Conservation (phyloP, 73 alveolate genomes). For the Paramecium octaurelia region DNA sequence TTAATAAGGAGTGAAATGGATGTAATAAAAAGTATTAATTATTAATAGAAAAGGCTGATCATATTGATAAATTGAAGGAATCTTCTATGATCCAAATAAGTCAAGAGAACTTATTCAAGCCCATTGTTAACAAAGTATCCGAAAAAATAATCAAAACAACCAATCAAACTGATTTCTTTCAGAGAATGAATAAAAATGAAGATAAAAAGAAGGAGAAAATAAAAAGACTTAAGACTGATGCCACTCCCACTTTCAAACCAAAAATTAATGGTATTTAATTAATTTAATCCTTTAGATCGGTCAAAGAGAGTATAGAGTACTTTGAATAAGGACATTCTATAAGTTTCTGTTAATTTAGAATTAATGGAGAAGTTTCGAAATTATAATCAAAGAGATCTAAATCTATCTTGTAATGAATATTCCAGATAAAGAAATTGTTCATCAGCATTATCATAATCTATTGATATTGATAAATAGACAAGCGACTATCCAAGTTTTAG, state of each 20-base stretch:
- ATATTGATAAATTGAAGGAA: neutral
- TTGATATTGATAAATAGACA: neutral
- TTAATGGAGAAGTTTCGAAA: neutral
- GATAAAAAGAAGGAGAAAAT: neutral
- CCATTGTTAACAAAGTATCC: neutral
- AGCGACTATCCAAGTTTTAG: neutral
- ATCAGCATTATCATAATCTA: neutral
- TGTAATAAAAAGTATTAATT: conserved; percentile 19
- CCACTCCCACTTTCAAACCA: conserved; percentile 10
- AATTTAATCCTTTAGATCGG: neutral
- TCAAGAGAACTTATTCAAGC: neutral
- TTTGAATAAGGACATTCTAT: neutral
- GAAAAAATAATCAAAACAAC: neutral
- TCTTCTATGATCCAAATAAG: neutral
- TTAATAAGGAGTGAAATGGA: neutral
- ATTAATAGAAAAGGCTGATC: neutral
- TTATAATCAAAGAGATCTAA: neutral
- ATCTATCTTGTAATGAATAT: neutral
- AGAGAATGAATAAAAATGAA: neutral
- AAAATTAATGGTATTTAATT: neutral
- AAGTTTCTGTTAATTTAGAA: conserved; percentile 7
- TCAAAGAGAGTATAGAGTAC: neutral
- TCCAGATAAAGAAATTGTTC: neutral
- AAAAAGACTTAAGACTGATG: neutral
- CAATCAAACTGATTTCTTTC: neutral